phyloP scores from a whole-genome alignment of 805 yeast genomes.

The Myxozyma kluyveri region DNA sequence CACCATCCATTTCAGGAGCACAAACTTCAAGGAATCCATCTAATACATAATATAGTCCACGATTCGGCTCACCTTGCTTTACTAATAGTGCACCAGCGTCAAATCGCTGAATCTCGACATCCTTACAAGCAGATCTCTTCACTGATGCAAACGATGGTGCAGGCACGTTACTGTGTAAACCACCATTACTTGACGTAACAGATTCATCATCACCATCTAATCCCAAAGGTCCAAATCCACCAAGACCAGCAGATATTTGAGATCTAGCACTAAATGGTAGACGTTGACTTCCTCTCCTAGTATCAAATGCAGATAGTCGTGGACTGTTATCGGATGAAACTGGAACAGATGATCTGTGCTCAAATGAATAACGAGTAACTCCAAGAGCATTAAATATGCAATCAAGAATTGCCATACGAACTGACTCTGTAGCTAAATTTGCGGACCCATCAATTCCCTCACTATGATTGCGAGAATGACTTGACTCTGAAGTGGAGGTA shows the following conservation, averaged over 20 bases:
- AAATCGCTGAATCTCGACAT: constrained; percentile 54
- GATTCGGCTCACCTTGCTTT: constrained; percentile 60
- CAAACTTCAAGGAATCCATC: constrained; percentile 72
- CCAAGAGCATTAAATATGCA: constrained; percentile 70
- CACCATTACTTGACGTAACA: constrained; percentile 18
- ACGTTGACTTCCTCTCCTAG: constrained; percentile 2
- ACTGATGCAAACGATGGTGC: constrained; percentile 4
- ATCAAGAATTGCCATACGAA: constrained; percentile 55
- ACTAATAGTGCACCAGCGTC: constrained; percentile 57
- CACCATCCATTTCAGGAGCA: constrained; percentile 35
- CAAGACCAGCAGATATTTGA: neutral
- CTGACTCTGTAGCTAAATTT: neutral
- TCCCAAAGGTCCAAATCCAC: constrained; percentile 10
- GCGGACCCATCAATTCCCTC: neutral
- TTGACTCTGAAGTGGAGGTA: neutral
- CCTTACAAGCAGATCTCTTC: constrained; percentile 53
- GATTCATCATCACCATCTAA: constrained; percentile 37
- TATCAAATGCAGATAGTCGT: constrained; percentile 12
- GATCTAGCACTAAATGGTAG: neutral
- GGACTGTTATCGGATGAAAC: constrained; percentile 22
- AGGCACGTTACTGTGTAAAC: neutral
- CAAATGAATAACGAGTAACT: constrained; percentile 41
- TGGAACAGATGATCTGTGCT: constrained; percentile 2
- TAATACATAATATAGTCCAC: constrained; percentile 77
- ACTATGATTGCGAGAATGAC: neutral